Conservation (phyloP, 2,329 filamentous ascomycete genomes). For the Arthrobotrys entomopaga region DNA sequence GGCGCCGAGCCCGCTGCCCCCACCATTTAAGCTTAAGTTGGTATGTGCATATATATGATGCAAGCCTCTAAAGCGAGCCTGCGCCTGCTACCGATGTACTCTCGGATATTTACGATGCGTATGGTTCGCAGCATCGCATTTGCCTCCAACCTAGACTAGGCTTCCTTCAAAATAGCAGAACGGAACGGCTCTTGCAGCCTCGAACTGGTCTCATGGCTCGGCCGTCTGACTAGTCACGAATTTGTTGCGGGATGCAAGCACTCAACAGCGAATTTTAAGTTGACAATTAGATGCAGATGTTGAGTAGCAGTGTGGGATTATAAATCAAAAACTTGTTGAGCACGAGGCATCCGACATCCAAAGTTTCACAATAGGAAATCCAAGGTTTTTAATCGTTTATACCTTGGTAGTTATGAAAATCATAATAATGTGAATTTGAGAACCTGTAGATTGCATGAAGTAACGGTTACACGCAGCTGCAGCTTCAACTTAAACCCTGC, state of each 20-base stretch:
- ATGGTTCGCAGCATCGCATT: constrained; percentile 1
- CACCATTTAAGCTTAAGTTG: constrained; percentile 35
- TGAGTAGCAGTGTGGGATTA: constrained; percentile 7
- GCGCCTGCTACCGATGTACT: constrained; percentile 10
- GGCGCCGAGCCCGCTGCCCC: constrained; percentile 38
- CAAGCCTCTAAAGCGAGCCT: constrained; percentile 7
- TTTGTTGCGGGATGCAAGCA: constrained; percentile 28
- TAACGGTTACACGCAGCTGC: constrained; percentile 10
- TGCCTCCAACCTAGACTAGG: constrained; percentile 10
- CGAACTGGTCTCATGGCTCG: constrained; percentile 33
- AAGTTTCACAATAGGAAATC: not conserved
- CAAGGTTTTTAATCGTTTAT: not conserved
- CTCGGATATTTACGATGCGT: no score
- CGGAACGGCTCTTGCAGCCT: not conserved
- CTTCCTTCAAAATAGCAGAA: constrained; percentile 19
- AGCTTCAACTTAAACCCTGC: constrained; percentile 10
- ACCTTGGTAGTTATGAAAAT: constrained; percentile 25
- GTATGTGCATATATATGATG: constrained; percentile 12
- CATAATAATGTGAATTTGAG: not conserved
- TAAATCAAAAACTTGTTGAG: constrained; percentile 24
- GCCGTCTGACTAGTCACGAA: constrained; percentile 26
- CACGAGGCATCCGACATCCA: constrained; percentile 1
- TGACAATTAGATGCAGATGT: not conserved
- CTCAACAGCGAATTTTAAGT: constrained; percentile 11
- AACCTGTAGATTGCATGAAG: not conserved